These are phyloP conservation scores for Botrytis medusae DNA, from an alignment of 2,329 filamentous ascomycete genomes.

Conservation along the genomic window DNA sequence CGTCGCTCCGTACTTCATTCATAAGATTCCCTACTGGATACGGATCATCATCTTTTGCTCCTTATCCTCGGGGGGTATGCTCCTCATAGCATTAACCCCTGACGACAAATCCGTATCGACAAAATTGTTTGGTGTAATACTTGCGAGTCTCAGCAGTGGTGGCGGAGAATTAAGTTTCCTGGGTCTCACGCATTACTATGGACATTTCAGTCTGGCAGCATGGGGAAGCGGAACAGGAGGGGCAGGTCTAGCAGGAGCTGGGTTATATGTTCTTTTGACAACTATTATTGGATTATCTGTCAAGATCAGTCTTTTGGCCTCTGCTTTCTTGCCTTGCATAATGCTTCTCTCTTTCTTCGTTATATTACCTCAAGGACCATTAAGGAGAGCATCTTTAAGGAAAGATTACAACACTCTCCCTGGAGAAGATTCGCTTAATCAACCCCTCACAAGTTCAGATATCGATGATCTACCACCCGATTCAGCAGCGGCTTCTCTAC, in stretches of 20 bases:
- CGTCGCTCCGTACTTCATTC: conserved; percentile 89
- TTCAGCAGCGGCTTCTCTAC: conserved; percentile 50
- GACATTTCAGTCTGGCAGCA: conserved; percentile 78
- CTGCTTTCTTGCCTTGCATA: conserved; percentile 74
- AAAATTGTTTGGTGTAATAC: conserved; percentile 79
- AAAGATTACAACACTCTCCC: conserved; percentile 53
- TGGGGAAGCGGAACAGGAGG: conserved; percentile 94
- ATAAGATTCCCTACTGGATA: conserved; percentile 74
- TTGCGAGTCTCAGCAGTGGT: conserved; percentile 83
- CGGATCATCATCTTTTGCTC: conserved; percentile 74
- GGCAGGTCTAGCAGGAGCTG: conserved; percentile 82
- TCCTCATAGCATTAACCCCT: conserved; percentile 80
- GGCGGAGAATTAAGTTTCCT: conserved; percentile 89
- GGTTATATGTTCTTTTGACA: conserved; percentile 82
- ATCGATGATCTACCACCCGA: conserved; percentile 41
- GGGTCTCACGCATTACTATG: conserved; percentile 90
- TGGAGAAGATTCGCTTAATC: conserved; percentile 40
- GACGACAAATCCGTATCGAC: conserved; percentile 61
- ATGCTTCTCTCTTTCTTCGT: conserved; percentile 88
- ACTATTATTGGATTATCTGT: conserved; percentile 76
- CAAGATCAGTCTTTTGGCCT: conserved; percentile 69
- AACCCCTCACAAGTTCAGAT: conserved; percentile 15
- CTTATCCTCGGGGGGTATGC: conserved; percentile 82
- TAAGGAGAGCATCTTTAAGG: conserved; percentile 49
- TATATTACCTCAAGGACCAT: conserved; percentile 67